Conservation (phyloP, 352 stramenopile species). For the Pythium biforme region DNA sequence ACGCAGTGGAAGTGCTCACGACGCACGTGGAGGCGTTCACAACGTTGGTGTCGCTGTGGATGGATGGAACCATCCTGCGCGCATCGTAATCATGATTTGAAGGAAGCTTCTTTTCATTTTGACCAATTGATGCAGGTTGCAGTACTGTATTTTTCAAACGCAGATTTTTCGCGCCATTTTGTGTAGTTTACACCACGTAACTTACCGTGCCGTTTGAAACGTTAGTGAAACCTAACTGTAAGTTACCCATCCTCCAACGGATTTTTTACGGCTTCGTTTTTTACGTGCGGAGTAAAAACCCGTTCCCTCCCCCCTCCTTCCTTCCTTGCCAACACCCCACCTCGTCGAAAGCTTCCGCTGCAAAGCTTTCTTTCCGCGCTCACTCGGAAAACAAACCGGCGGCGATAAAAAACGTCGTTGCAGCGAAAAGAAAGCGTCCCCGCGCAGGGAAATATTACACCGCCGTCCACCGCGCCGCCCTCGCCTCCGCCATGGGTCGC, state of each 20-base stretch:
- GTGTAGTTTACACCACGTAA: conserved; percentile 30
- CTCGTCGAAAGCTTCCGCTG: conserved; percentile 13
- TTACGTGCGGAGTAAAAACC: conserved; percentile 29
- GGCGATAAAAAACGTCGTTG: conserved; percentile 29
- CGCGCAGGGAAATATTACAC: conserved; percentile 37
- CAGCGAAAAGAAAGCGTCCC: conserved; percentile 22
- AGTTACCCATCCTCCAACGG: conserved; percentile 18
- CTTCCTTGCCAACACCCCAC: background rate
- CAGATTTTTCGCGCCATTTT: conserved; percentile 28
- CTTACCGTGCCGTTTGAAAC: conserved; percentile 9
- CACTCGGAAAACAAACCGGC: conserved; percentile 19
- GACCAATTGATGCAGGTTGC: too few relatives aligned
- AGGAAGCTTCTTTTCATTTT: too few relatives aligned
- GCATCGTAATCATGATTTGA: background rate
- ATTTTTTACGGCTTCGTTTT: conserved; percentile 25
- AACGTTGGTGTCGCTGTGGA: background rate
- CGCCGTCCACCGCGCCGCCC: background rate
- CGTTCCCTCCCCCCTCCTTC: background rate
- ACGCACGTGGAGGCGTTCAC: background rate
- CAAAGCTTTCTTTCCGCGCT: conserved; percentile 9
- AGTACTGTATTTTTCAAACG: conserved; percentile 23
- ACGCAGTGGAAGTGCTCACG: conserved; percentile 41
- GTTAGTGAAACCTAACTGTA: conserved; percentile 20
- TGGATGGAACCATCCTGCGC: background rate
- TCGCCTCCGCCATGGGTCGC: conserved; percentile 48